Evolutionary conservation across 306 rosid species (phyloP), one percentile per base, ranked within the genome.

Genomic region (Begonia loranthoides): DNA sequence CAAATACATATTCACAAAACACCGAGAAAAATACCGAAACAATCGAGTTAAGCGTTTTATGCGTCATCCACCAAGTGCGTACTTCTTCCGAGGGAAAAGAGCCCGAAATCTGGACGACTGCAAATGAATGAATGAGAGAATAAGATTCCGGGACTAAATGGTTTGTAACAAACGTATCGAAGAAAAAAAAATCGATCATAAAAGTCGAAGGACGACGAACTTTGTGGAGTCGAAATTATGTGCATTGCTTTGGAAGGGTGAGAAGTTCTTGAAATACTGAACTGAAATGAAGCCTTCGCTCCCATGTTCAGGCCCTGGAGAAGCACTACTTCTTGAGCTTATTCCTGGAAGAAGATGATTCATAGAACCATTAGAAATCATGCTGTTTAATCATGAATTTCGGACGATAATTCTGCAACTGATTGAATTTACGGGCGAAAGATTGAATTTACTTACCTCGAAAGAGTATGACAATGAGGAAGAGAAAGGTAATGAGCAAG

Each of bases 381-480:
- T 4, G 47, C 2, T 41, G 6, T 41, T 41, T 0, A 41, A 9
- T 41, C 12, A 9, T 43, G 4, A 43, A 43, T 43, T 43, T 43
- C 0, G 47, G 47, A 11, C 47, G 3, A 12, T 43, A 43, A 43
- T 10, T 43, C 1, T 43, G 13, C 3, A n/a, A 49, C 28, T 9
- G 11, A 12, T 2, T 11, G n/a, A 51, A 51, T 11, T 51, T 13
- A 14, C 11, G 17, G 56, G 12, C 48, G 33, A 15, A 24, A 49
- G 4, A 12, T 15, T 59, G 13, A n/a, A n/a, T n/a, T n/a, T 50
- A 14, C 43, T 71, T 66, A 90, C 97, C 95, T 70, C 83, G 99
- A 60, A 79, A 62, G 66, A 83, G 46, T 50, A 92, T 76, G 46
- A 92, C 88, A 34, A 86, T 70, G 59, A 78, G 78, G 75, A 92